phyloP scores from a whole-genome alignment of 352 stramenopile species.

The Pythium aquatile region DNA sequence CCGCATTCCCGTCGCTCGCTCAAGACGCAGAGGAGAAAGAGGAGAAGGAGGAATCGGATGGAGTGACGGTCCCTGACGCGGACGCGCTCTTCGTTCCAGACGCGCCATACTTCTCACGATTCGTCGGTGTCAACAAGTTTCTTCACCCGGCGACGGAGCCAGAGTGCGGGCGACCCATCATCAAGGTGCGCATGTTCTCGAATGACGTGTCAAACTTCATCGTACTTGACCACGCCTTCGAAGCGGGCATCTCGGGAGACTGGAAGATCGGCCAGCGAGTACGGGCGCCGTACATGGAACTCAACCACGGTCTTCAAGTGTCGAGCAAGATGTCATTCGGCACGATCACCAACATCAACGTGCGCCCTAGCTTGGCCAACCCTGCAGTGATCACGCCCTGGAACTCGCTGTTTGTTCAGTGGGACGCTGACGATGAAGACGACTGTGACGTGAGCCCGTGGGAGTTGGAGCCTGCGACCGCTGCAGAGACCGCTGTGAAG shows the following conservation, averaged over 20 bases:
- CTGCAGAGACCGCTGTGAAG: slow-evolving; percentile 41
- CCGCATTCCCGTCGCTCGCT: slow-evolving; percentile 22
- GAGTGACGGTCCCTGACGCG: slow-evolving; percentile 18
- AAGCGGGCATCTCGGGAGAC: slow-evolving; percentile 66
- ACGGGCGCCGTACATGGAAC: slow-evolving; percentile 67
- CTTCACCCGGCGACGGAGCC: slow-evolving; percentile 39
- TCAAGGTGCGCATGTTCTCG: slow-evolving; percentile 73
- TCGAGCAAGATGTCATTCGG: slow-evolving; percentile 61
- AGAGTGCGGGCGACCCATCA: slow-evolving; percentile 45
- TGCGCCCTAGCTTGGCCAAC: slow-evolving; percentile 18
- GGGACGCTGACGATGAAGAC: slow-evolving; percentile 70
- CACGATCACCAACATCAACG: slow-evolving; percentile 44
- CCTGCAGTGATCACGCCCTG: slow-evolving; percentile 47
- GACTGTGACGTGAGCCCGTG: slow-evolving; percentile 71
- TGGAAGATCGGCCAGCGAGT: slow-evolving; percentile 75
- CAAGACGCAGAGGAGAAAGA: slow-evolving; percentile 43
- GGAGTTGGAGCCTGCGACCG: slow-evolving; percentile 62
- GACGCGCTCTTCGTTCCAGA: slow-evolving; percentile 29
- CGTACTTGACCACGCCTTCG: slow-evolving; percentile 79
- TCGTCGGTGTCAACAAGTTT: slow-evolving; percentile 61
- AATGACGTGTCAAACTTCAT: slow-evolving; percentile 85
- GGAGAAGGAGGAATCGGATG: slow-evolving; percentile 25
- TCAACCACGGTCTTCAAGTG: slow-evolving; percentile 64
- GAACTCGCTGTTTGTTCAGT: slow-evolving; percentile 74
- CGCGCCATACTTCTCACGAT: slow-evolving; percentile 51